Conservation (phyloP, 2,329 filamentous ascomycete genomes). For the Chaetoscypha palmicola region DNA sequence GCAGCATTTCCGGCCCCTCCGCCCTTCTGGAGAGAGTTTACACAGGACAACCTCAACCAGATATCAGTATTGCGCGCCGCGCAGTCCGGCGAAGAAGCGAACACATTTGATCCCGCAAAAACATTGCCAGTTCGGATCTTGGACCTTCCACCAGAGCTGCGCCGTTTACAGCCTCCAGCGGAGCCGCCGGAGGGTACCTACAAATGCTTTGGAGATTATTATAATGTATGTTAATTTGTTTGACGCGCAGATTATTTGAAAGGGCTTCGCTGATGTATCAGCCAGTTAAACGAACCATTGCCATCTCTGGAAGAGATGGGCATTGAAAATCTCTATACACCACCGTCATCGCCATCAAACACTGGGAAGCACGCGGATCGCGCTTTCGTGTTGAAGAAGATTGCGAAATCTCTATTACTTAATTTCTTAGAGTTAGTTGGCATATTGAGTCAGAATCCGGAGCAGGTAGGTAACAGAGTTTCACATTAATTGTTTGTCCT, state of each 20-base stretch:
- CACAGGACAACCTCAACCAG: conserved; percentile 60
- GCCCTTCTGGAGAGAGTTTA: conserved; percentile 86
- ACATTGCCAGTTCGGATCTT: conserved; percentile 26
- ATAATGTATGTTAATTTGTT: conserved; percentile 44
- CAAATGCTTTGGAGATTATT: conserved; percentile 64
- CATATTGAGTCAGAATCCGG: conserved; percentile 59
- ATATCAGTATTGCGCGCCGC: conserved; percentile 41
- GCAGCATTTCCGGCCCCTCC: conserved; percentile 81
- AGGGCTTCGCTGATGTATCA: conserved; percentile 12
- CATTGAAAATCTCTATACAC: conserved; percentile 61
- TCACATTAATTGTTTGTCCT: no score
- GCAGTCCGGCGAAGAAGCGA: conserved; percentile 12
- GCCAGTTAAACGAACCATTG: conserved; percentile 51
- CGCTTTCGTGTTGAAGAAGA: conserved; percentile 62
- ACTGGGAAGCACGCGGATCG: conserved; percentile 53
- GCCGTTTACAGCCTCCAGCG: conserved; percentile 72
- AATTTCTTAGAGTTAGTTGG: conserved; percentile 84
- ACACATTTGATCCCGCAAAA: conserved; percentile 13
- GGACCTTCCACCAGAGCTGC: conserved; percentile 50
- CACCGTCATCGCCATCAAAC: conserved; percentile 21
- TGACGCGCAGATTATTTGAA: no score
- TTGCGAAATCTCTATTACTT: conserved; percentile 77
- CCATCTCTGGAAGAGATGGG: conserved; percentile 62
- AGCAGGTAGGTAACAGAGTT: no score
- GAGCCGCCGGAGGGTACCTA: conserved; percentile 66